Evolutionary conservation across 441 rosid species (phyloP).

Genomic region (Breynia disticha): DNA sequence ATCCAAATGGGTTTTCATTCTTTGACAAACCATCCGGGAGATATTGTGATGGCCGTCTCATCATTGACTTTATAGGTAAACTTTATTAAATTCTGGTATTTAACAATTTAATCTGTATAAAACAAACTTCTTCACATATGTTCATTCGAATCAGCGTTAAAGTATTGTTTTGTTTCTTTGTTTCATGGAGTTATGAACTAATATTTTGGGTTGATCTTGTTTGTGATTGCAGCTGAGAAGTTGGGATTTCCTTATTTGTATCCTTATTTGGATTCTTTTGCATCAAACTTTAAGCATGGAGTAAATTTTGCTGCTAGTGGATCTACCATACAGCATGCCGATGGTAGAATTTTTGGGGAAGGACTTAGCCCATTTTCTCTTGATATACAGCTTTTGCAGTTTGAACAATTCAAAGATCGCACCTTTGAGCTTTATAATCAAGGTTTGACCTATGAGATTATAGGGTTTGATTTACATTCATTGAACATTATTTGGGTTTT

Average conservation of each 20-base stretch:
- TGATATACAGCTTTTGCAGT: not conserved
- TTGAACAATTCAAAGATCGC: constrained; percentile 9
- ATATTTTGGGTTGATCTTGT: not conserved
- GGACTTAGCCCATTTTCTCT: not conserved
- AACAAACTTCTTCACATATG: too few species aligned
- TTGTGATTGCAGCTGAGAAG: not conserved
- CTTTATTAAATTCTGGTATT: too few species aligned
- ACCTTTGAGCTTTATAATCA: constrained; percentile 15
- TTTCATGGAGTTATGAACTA: not conserved
- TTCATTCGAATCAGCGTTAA: too few species aligned
- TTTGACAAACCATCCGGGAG: not conserved
- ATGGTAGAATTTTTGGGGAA: constrained; percentile 12
- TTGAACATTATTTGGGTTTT: not conserved
- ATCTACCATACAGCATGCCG: not conserved
- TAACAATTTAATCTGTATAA: too few species aligned
- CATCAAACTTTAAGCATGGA: not conserved
- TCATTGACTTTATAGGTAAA: not conserved
- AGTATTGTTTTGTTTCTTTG: not conserved
- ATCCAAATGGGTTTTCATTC: not conserved
- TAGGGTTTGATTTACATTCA: too few species aligned
- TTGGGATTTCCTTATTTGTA: not conserved
- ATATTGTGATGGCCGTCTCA: not conserved
- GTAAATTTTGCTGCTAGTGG: not conserved
- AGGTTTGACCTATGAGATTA: constrained; percentile 8
- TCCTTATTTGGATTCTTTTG: not conserved